Evolutionary conservation across 2,329 filamentous ascomycete species (phyloP).

Genomic region (Seiridium unicorne): DNA sequence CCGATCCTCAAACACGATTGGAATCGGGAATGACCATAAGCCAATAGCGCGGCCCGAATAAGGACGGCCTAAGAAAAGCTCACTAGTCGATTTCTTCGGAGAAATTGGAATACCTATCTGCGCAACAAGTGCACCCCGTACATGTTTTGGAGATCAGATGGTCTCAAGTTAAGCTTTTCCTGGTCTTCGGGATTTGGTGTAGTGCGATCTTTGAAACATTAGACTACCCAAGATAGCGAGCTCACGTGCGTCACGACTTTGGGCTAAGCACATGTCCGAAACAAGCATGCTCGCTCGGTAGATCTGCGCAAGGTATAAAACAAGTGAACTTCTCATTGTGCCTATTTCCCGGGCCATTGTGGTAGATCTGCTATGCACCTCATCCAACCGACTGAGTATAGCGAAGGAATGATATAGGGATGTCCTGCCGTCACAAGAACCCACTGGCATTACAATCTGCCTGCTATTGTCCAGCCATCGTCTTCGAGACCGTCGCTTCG

Average conservation of each 20-base stretch:
- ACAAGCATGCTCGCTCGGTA: not conserved
- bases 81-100: too few relatives aligned
- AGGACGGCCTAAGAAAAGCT: not conserved
- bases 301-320: not conserved
- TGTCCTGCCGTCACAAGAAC: too few relatives aligned
- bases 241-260: not conserved
- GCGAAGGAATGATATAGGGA: not conserved
- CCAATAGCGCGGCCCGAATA: not conserved
- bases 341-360: not conserved
- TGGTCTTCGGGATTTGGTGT: too few relatives aligned
- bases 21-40: not conserved
- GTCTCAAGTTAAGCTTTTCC: too few relatives aligned
- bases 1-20: conserved; percentile 2
- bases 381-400: not conserved
- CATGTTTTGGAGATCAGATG: too few relatives aligned
- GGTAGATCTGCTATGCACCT: not conserved
- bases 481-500: not conserved
- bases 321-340: not conserved
- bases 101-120: too few relatives aligned
- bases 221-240: too few relatives aligned
- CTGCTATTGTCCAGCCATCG: not conserved
- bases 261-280: not conserved
- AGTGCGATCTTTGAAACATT: too few relatives aligned
- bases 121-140: too few relatives aligned
- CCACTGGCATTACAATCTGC: too few relatives aligned